These are phyloP conservation scores for Hanseniaspora thailandica DNA, from an alignment of 805 yeast genomes.

Conservation along the genomic window DNA sequence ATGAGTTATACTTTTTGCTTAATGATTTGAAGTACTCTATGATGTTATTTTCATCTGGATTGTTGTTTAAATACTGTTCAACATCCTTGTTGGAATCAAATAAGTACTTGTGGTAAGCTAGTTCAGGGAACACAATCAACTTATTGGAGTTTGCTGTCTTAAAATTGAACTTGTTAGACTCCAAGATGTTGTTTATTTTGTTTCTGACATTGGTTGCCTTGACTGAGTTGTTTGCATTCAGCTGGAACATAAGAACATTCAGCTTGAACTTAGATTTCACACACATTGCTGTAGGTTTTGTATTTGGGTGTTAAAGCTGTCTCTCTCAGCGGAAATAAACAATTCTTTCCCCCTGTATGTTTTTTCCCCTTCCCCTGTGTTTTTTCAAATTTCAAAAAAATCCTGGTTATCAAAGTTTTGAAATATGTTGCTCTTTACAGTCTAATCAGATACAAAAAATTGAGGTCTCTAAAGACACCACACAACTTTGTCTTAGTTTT, in stretches of 20 bases:
- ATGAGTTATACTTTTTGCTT: constrained; percentile 8
- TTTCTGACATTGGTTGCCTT: background rate
- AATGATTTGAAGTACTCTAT: background rate
- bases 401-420: background rate
- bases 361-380: background rate
- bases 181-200: background rate
- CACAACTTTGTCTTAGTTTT: background rate
- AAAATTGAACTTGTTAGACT: constrained; percentile 1
- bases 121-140: constrained; percentile 9
- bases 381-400: background rate
- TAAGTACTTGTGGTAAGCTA: constrained; percentile 4
- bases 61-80: background rate
- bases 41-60: background rate
- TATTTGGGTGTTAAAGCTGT: too few species aligned
- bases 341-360: background rate
- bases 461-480: too few species aligned
- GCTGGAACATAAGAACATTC: constrained; percentile 1
- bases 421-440: background rate
- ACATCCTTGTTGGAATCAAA: background rate
- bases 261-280: background rate
- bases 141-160: background rate
- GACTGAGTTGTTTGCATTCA: constrained; percentile 6
- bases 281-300: background rate
- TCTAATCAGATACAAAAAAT: background rate
- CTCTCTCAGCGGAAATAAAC: background rate